A percentile compares a stretch with the other conserved stretches of the same genome.
Evolutionary conservation across 192 early-diverging fungal species (phyloP).

Genomic region (Rhizophlyctis rosea): DNA sequence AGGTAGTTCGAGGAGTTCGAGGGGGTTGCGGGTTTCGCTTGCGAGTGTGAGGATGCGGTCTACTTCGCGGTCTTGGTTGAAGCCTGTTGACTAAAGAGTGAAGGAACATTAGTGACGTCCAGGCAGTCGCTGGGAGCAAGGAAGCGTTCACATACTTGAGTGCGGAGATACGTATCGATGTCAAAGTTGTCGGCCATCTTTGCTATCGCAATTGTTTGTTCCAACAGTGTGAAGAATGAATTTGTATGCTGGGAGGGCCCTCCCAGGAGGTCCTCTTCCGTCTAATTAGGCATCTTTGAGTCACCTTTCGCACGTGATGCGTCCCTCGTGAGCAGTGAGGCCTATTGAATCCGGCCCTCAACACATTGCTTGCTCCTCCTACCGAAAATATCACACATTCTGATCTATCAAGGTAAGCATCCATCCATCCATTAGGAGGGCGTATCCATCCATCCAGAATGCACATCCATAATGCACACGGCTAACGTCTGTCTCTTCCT

Average conservation of each 20-base stretch:
- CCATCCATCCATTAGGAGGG: too few relatives aligned
- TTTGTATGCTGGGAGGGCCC: neutral
- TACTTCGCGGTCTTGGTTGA: constrained; percentile 46
- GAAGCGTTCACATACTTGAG: constrained; percentile 30
- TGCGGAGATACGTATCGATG: constrained; percentile 39
- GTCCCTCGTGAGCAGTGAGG: too few relatives aligned
- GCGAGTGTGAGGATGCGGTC: constrained; percentile 45
- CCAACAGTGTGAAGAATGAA: too few relatives aligned
- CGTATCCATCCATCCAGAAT: too few relatives aligned
- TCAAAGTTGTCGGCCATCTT: constrained; percentile 37
- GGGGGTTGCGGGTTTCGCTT: constrained; percentile 32
- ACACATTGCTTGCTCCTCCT: too few relatives aligned
- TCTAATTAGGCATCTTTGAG: too few relatives aligned
- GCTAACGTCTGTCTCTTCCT: neutral
- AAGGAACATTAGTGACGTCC: neutral
- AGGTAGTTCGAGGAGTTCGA: constrained; percentile 46
- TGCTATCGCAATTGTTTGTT: neutral
- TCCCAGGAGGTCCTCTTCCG: too few relatives aligned
- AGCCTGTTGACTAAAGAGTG: constrained; percentile 28
- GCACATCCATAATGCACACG: too few relatives aligned
- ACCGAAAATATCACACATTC: too few relatives aligned
- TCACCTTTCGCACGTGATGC: too few relatives aligned
- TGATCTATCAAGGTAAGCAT: too few relatives aligned
- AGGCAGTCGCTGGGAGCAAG: neutral
- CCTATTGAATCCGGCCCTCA: too few relatives aligned